Evolutionary conservation across 352 stramenopile species (phyloP), one percentile per base, ranked within the genome.

Genomic region (Globisporangium radiosum): DNA sequence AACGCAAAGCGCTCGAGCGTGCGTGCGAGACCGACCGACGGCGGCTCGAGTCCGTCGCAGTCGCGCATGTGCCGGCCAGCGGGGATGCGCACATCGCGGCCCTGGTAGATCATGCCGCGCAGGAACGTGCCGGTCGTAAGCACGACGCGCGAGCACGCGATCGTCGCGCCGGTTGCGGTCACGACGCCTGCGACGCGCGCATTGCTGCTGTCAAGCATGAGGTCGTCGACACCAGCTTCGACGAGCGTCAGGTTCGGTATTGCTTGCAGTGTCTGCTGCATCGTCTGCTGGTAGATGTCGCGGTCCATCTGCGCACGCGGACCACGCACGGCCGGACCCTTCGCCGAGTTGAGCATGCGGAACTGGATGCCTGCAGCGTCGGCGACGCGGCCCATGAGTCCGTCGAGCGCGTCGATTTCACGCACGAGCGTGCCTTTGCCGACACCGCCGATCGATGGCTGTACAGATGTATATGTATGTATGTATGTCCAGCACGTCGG

Each of bases 81-180:
- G n/a, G 85, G 85, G 66, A 98, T 97, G 40, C 88, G 74, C 48
- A 91, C 78, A 65, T 91, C 79, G 14, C 78, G 78, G 11, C 97
- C 97, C 43, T 99, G 85, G 67, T 98, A 98, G 48, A 98, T 93
- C 58, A 97, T 94, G 15, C 97, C 97, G 13, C 96, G 77, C 15
- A 99, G 72, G 69, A 99, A 99, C 15, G 97, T 99, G 14, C 97
- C 97, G 3, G 97, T 99, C 10, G 96, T 99, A 56, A 99, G 95
- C 39, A 99, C 94, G n/a, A 89, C 88, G 9, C 78, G 73, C 14
- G 65, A 62, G 39, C 71, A 74, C n/a, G 55, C 58, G 47, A 93
- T 87, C 13, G 73, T 69, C 6, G 67, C 66, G 5, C 79, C 83
- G 0, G 78, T 81, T 17, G 75, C 73, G 4, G 76, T 87, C 36